A percentile compares a stretch with the other conserved stretches of the same genome.
phyloP scores from a whole-genome alignment of 1,139 yeast genomes.

The Kodamaea derodonti region DNA sequence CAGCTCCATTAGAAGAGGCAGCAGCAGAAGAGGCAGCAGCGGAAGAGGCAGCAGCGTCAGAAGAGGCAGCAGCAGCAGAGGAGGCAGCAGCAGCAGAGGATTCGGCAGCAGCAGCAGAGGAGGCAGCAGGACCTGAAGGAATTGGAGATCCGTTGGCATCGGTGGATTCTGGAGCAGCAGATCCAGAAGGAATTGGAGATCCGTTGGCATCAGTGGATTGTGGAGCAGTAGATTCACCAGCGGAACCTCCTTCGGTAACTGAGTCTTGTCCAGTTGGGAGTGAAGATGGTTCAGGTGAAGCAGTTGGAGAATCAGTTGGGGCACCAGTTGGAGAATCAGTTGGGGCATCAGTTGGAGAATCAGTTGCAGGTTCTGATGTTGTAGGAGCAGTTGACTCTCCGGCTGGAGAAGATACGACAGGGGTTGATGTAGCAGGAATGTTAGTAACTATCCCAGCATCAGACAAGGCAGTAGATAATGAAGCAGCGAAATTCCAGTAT shows the following conservation, averaged over 20 bases:
- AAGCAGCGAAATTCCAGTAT: conserved; percentile 39
- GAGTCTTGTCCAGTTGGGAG: not conserved
- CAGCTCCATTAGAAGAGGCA: conserved; percentile 3
- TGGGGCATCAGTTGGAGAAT: conserved; percentile 10
- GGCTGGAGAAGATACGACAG: conserved; percentile 7
- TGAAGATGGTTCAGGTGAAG: conserved; percentile 1
- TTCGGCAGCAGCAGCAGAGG: conserved; percentile 3
- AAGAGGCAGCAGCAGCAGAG: conserved; percentile 5
- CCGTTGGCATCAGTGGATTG: conserved; percentile 13
- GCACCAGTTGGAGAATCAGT: not conserved
- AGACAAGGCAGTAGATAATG: conserved; percentile 24
- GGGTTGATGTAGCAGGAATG: conserved; percentile 10
- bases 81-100: conserved; percentile 5
- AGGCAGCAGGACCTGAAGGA: conserved; percentile 4
- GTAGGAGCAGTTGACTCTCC: conserved; percentile 5
- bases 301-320: not conserved
- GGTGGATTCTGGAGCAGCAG: conserved; percentile 9
- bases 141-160: conserved; percentile 8
- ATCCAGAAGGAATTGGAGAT: conserved; percentile 10
- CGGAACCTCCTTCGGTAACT: conserved; percentile 4
- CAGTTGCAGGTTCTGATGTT: conserved; percentile 2
- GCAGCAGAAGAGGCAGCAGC: conserved; percentile 4
- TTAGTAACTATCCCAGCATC: conserved; percentile 16
- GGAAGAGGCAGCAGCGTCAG: conserved; percentile 3
- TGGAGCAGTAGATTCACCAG: conserved; percentile 13